phyloP scores from a whole-genome alignment of 768 basidiomycete genomes.

The Boletus speciosus region DNA sequence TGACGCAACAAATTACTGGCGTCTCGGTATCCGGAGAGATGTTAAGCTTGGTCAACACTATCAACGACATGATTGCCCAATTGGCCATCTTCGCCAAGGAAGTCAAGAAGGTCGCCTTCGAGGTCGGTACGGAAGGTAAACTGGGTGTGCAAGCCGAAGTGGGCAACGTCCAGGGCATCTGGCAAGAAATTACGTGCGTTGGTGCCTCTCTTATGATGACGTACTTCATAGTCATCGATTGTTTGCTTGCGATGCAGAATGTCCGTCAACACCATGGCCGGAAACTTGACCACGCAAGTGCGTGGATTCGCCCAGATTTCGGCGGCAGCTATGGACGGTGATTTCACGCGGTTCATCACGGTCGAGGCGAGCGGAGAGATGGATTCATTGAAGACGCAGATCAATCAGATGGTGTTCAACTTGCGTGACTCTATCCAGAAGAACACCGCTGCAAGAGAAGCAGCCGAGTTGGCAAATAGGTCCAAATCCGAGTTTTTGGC shows the following conservation, averaged over 20 bases:
- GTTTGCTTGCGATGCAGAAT: constrained; percentile 44
- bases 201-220: not conserved
- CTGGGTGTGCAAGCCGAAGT: constrained; percentile 97
- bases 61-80: constrained; percentile 84
- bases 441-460: constrained; percentile 96
- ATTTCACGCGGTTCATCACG: constrained; percentile 98
- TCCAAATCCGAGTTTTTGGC: constrained; percentile 98
- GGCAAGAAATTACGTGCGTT: constrained; percentile 96
- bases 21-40: constrained; percentile 95
- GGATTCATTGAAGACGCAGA: constrained; percentile 98
- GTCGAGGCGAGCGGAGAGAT: constrained; percentile 98
- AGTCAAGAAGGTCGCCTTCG: constrained; percentile 93
- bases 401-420: constrained; percentile 99
- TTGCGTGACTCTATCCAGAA: constrained; percentile 96
- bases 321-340: constrained; percentile 97
- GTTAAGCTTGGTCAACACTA: constrained; percentile 92
- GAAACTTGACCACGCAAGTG: constrained; percentile 95
- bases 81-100: constrained; percentile 69
- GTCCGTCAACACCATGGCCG: constrained; percentile 98
- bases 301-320: constrained; percentile 99
- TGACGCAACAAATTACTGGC: constrained; percentile 90
- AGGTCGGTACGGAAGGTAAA: constrained; percentile 99
- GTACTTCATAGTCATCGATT: not conserved
- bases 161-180: constrained; percentile 94
- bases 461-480: constrained; percentile 96